Percentiles rank a stretch among this genome's conserved stretches.
Conservation (phyloP, 345 rosid species). For the Adansonia digitata region DNA sequence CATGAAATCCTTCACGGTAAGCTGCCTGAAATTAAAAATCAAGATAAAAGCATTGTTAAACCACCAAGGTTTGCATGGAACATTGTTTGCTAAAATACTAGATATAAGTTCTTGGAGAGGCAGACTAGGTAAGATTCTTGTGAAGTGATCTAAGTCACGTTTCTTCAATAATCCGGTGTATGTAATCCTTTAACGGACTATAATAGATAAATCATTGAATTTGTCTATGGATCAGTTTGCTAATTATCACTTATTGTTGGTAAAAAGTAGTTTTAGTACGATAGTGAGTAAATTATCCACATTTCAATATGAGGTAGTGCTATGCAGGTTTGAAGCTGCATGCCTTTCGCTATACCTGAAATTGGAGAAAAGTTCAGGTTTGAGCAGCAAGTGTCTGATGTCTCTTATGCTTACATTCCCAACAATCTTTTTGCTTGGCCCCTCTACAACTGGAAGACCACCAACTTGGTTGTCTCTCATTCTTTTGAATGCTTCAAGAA, state of each 20-base stretch:
- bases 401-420: slow-evolving; percentile 48
- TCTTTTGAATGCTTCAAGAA: slow-evolving; percentile 78
- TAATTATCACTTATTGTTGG: neutral
- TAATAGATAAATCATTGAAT: neutral
- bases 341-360: slow-evolving; percentile 50
- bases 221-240: neutral
- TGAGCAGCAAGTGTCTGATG: slow-evolving; percentile 62
- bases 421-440: slow-evolving; percentile 28
- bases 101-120: neutral
- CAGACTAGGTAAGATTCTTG: neutral
- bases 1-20: slow-evolving; percentile 58
- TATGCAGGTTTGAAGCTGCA: neutral
- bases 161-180: neutral
- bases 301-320: neutral
- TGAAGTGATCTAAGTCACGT: neutral
- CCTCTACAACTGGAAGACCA: slow-evolving; percentile 69
- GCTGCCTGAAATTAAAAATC: slow-evolving; percentile 41
- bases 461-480: slow-evolving; percentile 77
- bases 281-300: neutral
- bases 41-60: neutral
- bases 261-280: neutral
- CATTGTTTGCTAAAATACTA: neutral
- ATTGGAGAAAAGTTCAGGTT: slow-evolving; percentile 71
- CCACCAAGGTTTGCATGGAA: neutral
- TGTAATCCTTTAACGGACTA: neutral